Conservation (phyloP, 129 eudicot species). For the Logfia minima region DNA sequence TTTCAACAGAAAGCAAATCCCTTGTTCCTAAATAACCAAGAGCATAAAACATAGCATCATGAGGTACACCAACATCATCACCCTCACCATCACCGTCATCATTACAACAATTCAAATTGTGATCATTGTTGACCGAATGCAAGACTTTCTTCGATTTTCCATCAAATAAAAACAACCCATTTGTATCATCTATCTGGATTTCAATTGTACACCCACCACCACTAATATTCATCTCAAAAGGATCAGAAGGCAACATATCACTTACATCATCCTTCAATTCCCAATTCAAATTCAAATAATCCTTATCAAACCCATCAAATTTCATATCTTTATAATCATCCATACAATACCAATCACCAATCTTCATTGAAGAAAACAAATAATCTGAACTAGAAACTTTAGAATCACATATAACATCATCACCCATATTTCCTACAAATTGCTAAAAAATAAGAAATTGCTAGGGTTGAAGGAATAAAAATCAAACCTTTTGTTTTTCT, state of each 20-base stretch:
- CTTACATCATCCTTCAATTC: constrained; percentile 38
- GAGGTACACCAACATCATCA: constrained; percentile 42
- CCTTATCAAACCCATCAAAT: constrained; percentile 19
- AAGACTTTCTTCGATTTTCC: constrained; percentile 20
- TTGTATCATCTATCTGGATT: constrained; percentile 26
- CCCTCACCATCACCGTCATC: not conserved
- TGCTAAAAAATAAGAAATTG: constrained; percentile 23
- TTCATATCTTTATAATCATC: constrained; percentile 29
- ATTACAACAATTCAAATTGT: constrained; percentile 12
- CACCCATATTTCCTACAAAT: constrained; percentile 20
- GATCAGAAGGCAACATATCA: constrained; percentile 55
- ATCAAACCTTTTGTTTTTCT: not conserved
- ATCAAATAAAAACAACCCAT: constrained; percentile 21
- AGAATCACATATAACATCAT: constrained; percentile 21
- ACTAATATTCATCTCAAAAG: constrained; percentile 48
- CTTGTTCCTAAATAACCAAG: constrained; percentile 57
- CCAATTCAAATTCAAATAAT: constrained; percentile 35
- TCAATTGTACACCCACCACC: constrained; percentile 41
- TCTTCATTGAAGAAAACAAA: constrained; percentile 22
- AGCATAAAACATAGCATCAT: constrained; percentile 50
- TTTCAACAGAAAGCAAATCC: constrained; percentile 70
- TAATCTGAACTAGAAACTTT: constrained; percentile 23
- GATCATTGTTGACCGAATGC: not conserved
- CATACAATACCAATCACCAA: constrained; percentile 23
- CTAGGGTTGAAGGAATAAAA: constrained; percentile 22